Base-by-base conservation (phyloP, 2,329 filamentous ascomycete species). In the Mariannaea sp. region DNA sequence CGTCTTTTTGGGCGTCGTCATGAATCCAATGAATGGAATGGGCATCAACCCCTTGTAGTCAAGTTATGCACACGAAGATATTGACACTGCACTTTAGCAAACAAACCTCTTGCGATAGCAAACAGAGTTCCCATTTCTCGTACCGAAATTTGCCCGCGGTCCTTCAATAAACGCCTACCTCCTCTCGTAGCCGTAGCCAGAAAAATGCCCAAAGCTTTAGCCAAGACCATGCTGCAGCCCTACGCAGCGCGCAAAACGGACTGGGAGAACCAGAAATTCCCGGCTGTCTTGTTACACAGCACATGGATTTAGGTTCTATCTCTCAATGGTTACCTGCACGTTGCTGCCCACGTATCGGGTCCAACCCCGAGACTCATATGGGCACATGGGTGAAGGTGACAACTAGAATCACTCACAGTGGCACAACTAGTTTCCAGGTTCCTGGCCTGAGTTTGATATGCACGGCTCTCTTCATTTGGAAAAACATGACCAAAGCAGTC, bases 351-450 rank as follows among this genome's bases (percentile, higher is more conserved):
- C n/a, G n/a, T n/a, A n/a, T n/a, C n/a, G n/a, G n/a, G n/a, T n/a
- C 32, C 40, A 27, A 43, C 35, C 8, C 24, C 42, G 40, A 39
- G 56, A 40, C n/a, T n/a, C n/a, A n/a, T n/a, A n/a, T n/a, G 38
- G 29, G 42, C 40, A 49, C 59, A 57, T 58, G 56, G 43, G 53
- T 32, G 32, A 39, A 49, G 22, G 49, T 35, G 58, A 29, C 19
- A 7, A 6, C 29, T 5, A 32, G 9, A n/a, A 32, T 32, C 29
- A 35, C n/a, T 7, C 17, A 17, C 13, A 16, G 32, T 35, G 32
- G 17, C 55, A 33, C 16, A 29, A 49, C 20, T 47, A 32, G 47
- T 22, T 22, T 41, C 59, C 56, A 41, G 41, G 16, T 50, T 29
- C 20, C 53, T 62, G 59, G 59, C n/a, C n/a, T n/a, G n/a, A n/a